A percentile compares a stretch with the other conserved stretches of the same genome.
Conservation (phyloP, 805 yeast species). For the Tetrapisispora nanseiensis region DNA sequence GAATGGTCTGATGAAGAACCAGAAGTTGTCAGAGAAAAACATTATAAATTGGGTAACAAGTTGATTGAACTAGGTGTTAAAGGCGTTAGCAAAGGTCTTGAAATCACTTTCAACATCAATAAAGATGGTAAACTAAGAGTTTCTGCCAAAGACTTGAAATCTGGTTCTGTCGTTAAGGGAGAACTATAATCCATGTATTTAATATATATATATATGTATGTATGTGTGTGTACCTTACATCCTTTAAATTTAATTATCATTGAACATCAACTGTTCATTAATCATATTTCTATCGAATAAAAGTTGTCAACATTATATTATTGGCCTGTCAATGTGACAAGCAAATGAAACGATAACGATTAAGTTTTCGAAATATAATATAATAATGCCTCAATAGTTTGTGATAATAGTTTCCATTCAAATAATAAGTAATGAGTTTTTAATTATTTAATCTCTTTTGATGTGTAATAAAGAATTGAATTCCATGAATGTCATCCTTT, state of each 20-base stretch:
- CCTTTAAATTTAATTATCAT: not conserved
- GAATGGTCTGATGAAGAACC: conserved; percentile 66
- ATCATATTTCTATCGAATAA: too few species aligned
- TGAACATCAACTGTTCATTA: too few species aligned
- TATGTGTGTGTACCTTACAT: not conserved
- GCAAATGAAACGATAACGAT: too few species aligned
- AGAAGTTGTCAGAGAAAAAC: conserved; percentile 68
- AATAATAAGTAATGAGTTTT: too few species aligned
- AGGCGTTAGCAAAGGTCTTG: conserved; percentile 61
- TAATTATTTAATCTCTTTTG: too few species aligned
- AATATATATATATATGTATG: not conserved
- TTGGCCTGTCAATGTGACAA: too few species aligned
- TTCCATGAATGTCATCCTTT: too few species aligned
- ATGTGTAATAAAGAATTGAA: too few species aligned
- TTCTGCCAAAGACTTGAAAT: conserved; percentile 54
- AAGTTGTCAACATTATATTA: too few species aligned
- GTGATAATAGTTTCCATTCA: too few species aligned
- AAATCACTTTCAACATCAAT: conserved; percentile 44
- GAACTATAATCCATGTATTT: conserved; percentile 27
- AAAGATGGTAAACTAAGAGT: conserved; percentile 52
- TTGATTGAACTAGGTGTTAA: conserved; percentile 72
- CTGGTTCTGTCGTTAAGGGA: conserved; percentile 48
- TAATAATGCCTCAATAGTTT: too few species aligned
- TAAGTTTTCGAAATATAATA: too few species aligned
- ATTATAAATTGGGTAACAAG: conserved; percentile 59